Base-by-base conservation (phyloP, 164 flowering plant genomes). In the Aristolochia contorta region DNA sequence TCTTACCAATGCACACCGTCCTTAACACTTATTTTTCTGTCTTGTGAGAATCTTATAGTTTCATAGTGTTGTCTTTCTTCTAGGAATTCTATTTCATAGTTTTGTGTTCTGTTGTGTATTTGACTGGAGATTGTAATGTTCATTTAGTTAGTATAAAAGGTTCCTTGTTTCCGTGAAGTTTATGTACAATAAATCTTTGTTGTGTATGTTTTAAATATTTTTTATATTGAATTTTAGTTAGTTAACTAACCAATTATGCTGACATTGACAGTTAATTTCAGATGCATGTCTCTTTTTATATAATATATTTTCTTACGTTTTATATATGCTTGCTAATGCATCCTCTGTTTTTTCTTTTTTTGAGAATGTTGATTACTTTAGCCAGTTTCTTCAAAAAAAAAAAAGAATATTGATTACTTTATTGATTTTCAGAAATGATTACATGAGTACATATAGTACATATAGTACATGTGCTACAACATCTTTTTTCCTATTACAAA, bases 141-240 rank as follows among this genome's bases (percentile, higher is more conserved):
- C 53, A 53, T 32, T n/a, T 21, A 27, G 47, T 59, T 45, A 59
- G 47, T 45, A 50, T 25, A 59, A 59, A 48, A 59, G 52, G 53
- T 23, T 37, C 33, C 23, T 21, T 37, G 12, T 50, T 52, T 33
- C 56, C 33, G 37, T 18, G 32, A 51, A 19, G 13, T 45, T 49
- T 22, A 56, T 52, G 41, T 64, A 32, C 22, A 54, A 45, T 47
- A 56, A 52, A 37, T 58, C n/a, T n/a, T 50, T 49, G 22, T 51
- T 60, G 58, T 60, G 4, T 53, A 60, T 56, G 47, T 50, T 69
- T 52, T 74, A 61, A 74, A 49, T 27, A 23, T 69, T 57, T 54
- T 47, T 66, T 37, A 8, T 10, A 32, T 37, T 10, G 12, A 37
- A 37, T 37, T 37, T 37, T 4, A 37, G 7, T 37, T 37, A 3